These are phyloP conservation scores for Termitomyces titanicus DNA, from an alignment of 768 basidiomycete genomes.

Conservation along the genomic window DNA sequence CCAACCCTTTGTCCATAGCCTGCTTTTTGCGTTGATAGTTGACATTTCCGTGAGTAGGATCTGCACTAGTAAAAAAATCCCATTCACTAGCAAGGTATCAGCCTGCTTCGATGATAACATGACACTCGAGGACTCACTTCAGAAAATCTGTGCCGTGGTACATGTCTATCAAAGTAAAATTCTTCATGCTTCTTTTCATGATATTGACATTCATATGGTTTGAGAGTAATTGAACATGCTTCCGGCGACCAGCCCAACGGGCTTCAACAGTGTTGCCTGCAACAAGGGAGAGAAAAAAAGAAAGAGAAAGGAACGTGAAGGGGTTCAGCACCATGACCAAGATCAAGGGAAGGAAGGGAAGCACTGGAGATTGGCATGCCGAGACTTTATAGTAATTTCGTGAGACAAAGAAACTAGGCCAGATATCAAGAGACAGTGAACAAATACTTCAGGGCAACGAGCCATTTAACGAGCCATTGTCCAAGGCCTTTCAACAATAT, in stretches of 20 bases:
- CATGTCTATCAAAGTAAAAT: slow-evolving; percentile 28
- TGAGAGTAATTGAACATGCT: slow-evolving; percentile 16
- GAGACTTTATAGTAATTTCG: slow-evolving; percentile 8
- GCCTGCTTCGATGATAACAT: neutral
- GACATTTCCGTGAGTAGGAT: slow-evolving; percentile 73
- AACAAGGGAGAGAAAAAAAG: slow-evolving; percentile 18
- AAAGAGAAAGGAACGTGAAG: slow-evolving; percentile 2
- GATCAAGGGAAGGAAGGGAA: neutral
- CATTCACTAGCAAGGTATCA: slow-evolving; percentile 41
- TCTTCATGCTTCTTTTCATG: slow-evolving; percentile 10
- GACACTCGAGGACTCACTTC: slow-evolving; percentile 36
- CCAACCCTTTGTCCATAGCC: slow-evolving; percentile 51
- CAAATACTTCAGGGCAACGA: neutral
- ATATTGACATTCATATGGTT: neutral
- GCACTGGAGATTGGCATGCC: neutral
- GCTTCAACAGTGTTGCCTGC: slow-evolving; percentile 26
- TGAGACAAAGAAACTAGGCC: neutral
- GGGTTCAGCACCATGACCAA: slow-evolving; percentile 6
- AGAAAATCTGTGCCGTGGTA: slow-evolving; percentile 55
- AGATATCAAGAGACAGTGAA: neutral
- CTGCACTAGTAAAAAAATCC: slow-evolving; percentile 58
- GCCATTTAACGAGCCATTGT: neutral
- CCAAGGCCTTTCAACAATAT: neutral
- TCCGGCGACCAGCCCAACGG: slow-evolving; percentile 17
- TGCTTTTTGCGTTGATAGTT: slow-evolving; percentile 47